These are phyloP conservation scores for Talaromyces islandicus DNA, from an alignment of 2,329 filamentous ascomycete species.

Conservation along the genomic window DNA sequence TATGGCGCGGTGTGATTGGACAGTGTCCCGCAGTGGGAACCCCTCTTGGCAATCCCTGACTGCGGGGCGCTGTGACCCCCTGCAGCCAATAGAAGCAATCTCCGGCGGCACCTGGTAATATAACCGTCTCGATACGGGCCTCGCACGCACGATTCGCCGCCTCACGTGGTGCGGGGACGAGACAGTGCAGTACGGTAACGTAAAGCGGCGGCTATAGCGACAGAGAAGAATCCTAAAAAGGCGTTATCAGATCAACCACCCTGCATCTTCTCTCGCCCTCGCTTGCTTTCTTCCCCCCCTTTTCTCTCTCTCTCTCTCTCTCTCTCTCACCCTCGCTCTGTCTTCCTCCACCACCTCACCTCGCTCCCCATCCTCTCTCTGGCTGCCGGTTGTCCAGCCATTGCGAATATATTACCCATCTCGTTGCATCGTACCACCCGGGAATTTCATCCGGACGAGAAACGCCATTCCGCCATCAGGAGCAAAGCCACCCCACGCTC, in stretches of 20 bases:
- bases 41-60: neutral
- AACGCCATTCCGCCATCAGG: neutral
- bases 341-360: neutral
- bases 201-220: neutral
- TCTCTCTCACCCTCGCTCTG: neutral
- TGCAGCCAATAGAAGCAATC: neutral
- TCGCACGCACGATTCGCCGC: neutral
- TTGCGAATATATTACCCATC: neutral
- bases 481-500: neutral
- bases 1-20: neutral
- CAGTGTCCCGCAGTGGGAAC: neutral
- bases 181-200: neutral
- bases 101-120: neutral
- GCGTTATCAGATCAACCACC: neutral
- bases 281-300: neutral
- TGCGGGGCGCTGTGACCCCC: neutral
- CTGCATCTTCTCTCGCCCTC: neutral
- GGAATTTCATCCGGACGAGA: neutral
- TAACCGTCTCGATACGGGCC: neutral
- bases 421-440: neutral
- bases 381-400: neutral
- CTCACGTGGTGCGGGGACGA: constrained; percentile 10
- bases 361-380: neutral
- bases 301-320: neutral
- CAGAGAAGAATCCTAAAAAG: neutral